A percentile compares a stretch with the other conserved stretches of the same genome.
Evolutionary conservation across 805 yeast species (phyloP).

Genomic region (Zygoascus bituminiphila): DNA sequence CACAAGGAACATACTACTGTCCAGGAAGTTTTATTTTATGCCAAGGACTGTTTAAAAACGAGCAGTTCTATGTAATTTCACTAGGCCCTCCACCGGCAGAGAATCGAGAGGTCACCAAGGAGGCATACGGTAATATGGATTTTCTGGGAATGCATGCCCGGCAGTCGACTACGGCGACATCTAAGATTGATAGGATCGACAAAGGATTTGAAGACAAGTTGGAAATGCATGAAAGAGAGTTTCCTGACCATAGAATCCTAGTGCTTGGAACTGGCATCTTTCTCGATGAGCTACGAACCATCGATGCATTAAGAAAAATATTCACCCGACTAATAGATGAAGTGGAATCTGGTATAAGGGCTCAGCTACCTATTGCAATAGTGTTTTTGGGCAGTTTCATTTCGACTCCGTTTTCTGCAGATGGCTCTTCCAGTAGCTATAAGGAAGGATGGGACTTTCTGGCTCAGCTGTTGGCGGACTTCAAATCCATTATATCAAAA

Average conservation of each 20-base stretch:
- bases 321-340: constrained; percentile 47
- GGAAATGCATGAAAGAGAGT: constrained; percentile 46
- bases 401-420: constrained; percentile 53
- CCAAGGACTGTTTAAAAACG: constrained; percentile 65
- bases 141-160: constrained; percentile 42
- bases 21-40: constrained; percentile 72
- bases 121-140: constrained; percentile 72
- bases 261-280: constrained; percentile 68
- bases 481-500: constrained; percentile 42
- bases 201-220: constrained; percentile 48
- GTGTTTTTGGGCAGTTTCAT: constrained; percentile 76
- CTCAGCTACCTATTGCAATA: constrained; percentile 51
- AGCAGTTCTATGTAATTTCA: constrained; percentile 62
- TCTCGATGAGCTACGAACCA: constrained; percentile 49
- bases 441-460: constrained; percentile 61
- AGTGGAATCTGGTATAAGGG: constrained; percentile 27
- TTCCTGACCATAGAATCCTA: constrained; percentile 50
- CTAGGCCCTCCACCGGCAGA: constrained; percentile 89
- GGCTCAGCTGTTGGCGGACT: constrained; percentile 55
- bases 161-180: constrained; percentile 10
- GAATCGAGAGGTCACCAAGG: constrained; percentile 53
- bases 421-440: constrained; percentile 44
- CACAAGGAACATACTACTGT: constrained; percentile 54
- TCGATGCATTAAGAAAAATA: constrained; percentile 60
- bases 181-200: constrained; percentile 45